Percentiles rank a stretch among this genome's conserved stretches.
phyloP scores from a whole-genome alignment of 495 filamentous ascomycete genomes.

The Daldinia grandis region DNA sequence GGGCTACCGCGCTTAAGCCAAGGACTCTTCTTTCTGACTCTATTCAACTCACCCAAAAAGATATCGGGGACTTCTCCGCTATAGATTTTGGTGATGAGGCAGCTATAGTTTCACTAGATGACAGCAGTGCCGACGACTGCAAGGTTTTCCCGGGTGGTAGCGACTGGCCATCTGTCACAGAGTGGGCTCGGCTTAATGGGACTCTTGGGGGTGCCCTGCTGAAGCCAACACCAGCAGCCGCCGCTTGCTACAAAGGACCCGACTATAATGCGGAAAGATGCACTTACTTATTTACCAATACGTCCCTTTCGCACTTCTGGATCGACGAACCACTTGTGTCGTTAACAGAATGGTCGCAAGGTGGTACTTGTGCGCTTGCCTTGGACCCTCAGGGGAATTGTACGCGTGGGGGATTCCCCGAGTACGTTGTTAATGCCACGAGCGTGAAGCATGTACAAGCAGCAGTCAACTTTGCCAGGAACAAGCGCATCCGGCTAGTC shows the following conservation, averaged over 20 bases:
- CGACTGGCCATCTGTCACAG: slow-evolving; percentile 54
- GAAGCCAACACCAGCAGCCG: slow-evolving; percentile 60
- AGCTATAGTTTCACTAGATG: neutral
- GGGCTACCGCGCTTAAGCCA: slow-evolving; percentile 3
- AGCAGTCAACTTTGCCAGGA: slow-evolving; percentile 68
- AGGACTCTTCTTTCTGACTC: slow-evolving; percentile 41
- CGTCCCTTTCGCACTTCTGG: slow-evolving; percentile 44
- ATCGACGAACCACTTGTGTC: slow-evolving; percentile 50
- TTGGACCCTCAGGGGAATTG: slow-evolving; percentile 50
- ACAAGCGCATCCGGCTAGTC: slow-evolving; percentile 64
- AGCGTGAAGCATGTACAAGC: slow-evolving; percentile 62
- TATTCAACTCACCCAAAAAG: slow-evolving; percentile 44
- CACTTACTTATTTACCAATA: slow-evolving; percentile 42
- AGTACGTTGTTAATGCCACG: slow-evolving; percentile 66
- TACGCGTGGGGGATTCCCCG: slow-evolving; percentile 64
- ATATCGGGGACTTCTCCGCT: slow-evolving; percentile 44
- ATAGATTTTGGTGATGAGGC: slow-evolving; percentile 49
- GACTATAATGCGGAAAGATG: slow-evolving; percentile 55
- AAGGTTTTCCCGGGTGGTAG: slow-evolving; percentile 62
- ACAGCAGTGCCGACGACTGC: slow-evolving; percentile 45
- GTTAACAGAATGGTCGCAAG: slow-evolving; percentile 50
- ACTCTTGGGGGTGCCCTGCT: slow-evolving; percentile 59
- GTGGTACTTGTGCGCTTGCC: slow-evolving; percentile 47
- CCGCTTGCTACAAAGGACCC: slow-evolving; percentile 60
- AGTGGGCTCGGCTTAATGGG: slow-evolving; percentile 58